A percentile compares a stretch with the other conserved stretches of the same genome.
phyloP scores from a whole-genome alignment of 768 basidiomycete genomes.

The Podaxis sp. region DNA sequence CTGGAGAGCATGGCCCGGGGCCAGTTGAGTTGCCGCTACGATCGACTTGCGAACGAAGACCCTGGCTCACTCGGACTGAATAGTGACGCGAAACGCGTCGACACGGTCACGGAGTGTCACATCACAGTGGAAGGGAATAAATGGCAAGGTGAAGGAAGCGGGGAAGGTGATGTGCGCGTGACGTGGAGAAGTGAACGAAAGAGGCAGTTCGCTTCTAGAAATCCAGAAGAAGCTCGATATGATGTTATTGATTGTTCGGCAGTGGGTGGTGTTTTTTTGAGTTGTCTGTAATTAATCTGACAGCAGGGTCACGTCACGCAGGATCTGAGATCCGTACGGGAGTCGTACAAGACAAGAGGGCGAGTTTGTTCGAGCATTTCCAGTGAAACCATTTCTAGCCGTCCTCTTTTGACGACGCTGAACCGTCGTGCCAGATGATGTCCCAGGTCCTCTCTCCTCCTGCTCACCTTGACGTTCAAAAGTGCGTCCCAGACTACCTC shows the following conservation, averaged over 20 bases:
- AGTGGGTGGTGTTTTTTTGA: conserved; percentile 18
- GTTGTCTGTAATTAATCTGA: conserved; percentile 22
- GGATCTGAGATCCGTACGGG: conserved; percentile 28
- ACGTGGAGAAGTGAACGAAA: conserved; percentile 9
- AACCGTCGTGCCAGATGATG: conserved; percentile 20
- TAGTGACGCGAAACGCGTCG: conserved; percentile 14
- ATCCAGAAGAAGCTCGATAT: conserved; percentile 27
- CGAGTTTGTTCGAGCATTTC: conserved; percentile 8
- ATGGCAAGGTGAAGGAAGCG: conserved; percentile 14
- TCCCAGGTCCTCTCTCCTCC: conserved; percentile 23
- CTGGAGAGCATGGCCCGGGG: conserved; percentile 6
- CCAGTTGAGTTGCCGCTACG: conserved; percentile 15
- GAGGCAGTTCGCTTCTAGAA: conserved; percentile 27
- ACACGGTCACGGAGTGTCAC: conserved; percentile 14
- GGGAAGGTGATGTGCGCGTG: conserved; percentile 14
- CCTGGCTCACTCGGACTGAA: conserved; percentile 14
- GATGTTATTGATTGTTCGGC: conserved; percentile 31
- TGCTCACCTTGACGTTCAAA: conserved; percentile 21
- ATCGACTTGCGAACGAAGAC: conserved; percentile 12
- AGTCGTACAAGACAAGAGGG: conserved; percentile 16
- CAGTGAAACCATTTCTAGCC: conserved; percentile 3
- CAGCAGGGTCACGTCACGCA: conserved; percentile 30
- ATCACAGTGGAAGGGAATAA: conserved; percentile 11
- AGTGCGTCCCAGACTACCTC: conserved; percentile 17
- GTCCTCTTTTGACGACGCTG: background rate